These are phyloP conservation scores for Acarospora socialis DNA, from an alignment of 2,329 filamentous ascomycete species.

Conservation along the genomic window DNA sequence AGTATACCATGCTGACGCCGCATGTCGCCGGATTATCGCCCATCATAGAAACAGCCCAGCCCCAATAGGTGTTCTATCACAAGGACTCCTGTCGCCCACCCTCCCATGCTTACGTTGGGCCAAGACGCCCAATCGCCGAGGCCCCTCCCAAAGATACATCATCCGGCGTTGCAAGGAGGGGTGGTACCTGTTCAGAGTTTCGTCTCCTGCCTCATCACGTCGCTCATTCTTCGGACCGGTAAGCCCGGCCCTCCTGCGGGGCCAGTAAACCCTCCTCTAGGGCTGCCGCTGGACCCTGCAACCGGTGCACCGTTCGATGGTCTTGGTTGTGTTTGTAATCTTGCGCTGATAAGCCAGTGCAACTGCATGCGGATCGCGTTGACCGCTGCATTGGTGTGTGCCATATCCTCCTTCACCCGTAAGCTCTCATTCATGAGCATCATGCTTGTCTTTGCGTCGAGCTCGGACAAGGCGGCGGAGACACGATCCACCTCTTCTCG, in stretches of 20 bases:
- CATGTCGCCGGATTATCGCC: no score
- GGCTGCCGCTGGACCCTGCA: not conserved
- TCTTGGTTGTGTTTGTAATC: conserved; percentile 6
- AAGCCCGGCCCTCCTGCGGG: conserved; percentile 1
- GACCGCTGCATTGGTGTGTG: conserved; percentile 45
- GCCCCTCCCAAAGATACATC: no score
- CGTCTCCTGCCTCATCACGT: conserved; percentile 7
- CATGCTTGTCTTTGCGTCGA: conserved; percentile 48
- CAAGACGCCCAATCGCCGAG: no score
- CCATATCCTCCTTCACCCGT: conserved; percentile 46
- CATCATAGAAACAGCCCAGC: no score
- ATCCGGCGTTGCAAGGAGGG: no score
- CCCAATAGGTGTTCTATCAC: no score
- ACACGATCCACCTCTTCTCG: conserved; percentile 45
- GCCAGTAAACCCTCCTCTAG: no score
- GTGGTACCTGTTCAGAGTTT: no score
- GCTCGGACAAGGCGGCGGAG: conserved; percentile 39
- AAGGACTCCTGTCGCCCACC: no score
- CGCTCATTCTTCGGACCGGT: conserved; percentile 6
- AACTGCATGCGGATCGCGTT: conserved; percentile 45
- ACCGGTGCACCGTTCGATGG: not conserved
- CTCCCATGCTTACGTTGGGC: no score
- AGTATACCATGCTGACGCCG: no score
- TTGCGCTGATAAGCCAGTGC: conserved; percentile 42
- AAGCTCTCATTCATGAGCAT: conserved; percentile 49